Evolutionary conservation across 2,329 filamentous ascomycete species (phyloP), one percentile per base, ranked within the genome.

Genomic region (Spiromastix sp.): DNA sequence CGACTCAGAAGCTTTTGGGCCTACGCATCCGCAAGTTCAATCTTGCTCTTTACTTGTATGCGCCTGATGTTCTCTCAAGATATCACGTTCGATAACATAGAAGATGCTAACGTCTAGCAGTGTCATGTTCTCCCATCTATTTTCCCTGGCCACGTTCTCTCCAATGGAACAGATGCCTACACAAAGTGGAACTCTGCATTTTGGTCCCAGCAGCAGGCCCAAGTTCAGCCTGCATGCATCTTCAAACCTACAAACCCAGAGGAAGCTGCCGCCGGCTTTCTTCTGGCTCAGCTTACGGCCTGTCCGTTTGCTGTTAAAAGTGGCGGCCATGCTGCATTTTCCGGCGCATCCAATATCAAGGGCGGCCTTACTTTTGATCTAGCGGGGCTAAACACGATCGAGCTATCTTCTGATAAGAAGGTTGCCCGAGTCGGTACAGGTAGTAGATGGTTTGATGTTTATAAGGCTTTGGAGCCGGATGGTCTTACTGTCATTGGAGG

Each of bases 251-350:
- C 42, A 4, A 39, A 34, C 7, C 43, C 50, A 15, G 36, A 40
- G 4, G 49, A 61, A 5, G 52, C 60, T 8, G 51, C 56, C n/a
- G 39, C 46, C n/a, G 41, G 46, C 5, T 39, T 62, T 4, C 39
- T 57, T 12, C 34, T 60, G n/a, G 47, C 50, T 5, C 48, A 48
- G 3, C 32, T 52, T 2, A 53, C 50, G 3, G 38, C 43, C 4
- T 63, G 59, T 19, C 50, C 52, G 0, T 77, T 77, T 42, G 71
- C 72, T 5, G 53, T 73, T 44, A 70, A 72, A 44, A 68, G 68
- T 5, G 73, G 72, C 18, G 74, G 73, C 1, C 72, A 77, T 51
- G 71, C 68, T 38, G 67, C 71, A 3, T 73, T 74, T 46, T 59
- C 67, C 12, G 66, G 67, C 41, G 67, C 66, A 25, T 63, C 71